Percentiles rank a stretch among this genome's conserved stretches.
phyloP scores from a whole-genome alignment of 2,329 filamentous ascomycete species.

The Herpotrichia juniperi region DNA sequence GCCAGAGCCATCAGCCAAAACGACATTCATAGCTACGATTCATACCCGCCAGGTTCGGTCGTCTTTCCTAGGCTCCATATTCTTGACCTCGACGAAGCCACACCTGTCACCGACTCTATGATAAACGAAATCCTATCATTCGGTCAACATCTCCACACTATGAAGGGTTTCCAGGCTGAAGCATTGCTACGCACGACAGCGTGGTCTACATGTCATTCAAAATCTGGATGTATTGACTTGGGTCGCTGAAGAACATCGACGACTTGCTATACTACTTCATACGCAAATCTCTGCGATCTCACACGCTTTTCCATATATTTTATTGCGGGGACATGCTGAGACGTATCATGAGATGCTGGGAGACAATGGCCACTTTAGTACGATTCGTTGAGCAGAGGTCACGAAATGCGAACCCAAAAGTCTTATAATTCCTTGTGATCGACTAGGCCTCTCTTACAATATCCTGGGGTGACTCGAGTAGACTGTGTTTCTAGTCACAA shows the following conservation, averaged over 20 bases:
- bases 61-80: not conserved
- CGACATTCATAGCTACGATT: not conserved
- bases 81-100: not conserved
- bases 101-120: not conserved
- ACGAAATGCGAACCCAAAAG: too few species aligned
- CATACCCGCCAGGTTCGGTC: too few species aligned
- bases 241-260: slow-evolving; percentile 2
- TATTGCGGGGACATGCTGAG: slow-evolving; percentile 7
- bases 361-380: slow-evolving; percentile 4
- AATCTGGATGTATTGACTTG: not conserved
- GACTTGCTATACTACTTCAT: slow-evolving; percentile 7
- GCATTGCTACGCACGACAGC: not conserved
- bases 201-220: not conserved
- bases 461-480: too few species aligned
- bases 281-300: slow-evolving; percentile 7
- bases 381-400: slow-evolving; percentile 3
- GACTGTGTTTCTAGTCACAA: slow-evolving; percentile 2
- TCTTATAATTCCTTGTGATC: slow-evolving; percentile 12
- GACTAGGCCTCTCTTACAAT: too few species aligned
- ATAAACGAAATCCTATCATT: not conserved
- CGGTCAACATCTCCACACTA: not conserved
- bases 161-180: not conserved
- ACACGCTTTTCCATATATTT: slow-evolving; percentile 9
- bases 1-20: not conserved
- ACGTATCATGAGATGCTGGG: not conserved